Conservation (phyloP, 2,329 filamentous ascomycete genomes). For the Fusarium setosum region DNA sequence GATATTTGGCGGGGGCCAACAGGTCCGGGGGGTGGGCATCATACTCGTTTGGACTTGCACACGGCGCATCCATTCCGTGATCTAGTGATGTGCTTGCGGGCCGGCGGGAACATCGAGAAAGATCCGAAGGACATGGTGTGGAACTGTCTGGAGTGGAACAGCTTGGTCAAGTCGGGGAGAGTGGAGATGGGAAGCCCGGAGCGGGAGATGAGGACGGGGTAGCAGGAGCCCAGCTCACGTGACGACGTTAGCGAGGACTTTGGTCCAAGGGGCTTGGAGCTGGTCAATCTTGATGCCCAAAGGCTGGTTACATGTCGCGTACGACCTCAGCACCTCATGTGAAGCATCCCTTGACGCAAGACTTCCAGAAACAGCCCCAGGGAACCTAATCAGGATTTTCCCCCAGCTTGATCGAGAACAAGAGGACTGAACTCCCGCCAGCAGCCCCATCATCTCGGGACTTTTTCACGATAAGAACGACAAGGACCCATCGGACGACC, state of each 20-base stretch:
- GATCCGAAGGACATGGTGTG: constrained; percentile 9
- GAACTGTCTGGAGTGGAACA: constrained; percentile 1
- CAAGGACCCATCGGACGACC: neutral
- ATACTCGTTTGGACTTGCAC: constrained; percentile 38
- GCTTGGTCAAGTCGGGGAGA: too few species aligned
- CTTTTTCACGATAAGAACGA: neutral
- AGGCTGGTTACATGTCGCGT: too few species aligned
- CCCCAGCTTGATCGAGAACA: too few species aligned
- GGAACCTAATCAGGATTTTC: too few species aligned
- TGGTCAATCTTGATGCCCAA: too few species aligned
- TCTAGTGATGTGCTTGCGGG: constrained; percentile 36
- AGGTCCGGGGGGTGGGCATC: neutral
- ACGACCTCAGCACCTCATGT: too few species aligned
- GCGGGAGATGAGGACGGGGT: neutral
- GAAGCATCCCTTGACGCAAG: too few species aligned
- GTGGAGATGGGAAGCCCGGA: constrained; percentile 25
- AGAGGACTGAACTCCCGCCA: too few species aligned
- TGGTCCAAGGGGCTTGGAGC: too few species aligned
- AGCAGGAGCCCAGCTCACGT: neutral
- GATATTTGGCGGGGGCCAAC: neutral
- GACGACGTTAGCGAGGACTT: neutral
- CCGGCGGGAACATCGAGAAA: constrained; percentile 18
- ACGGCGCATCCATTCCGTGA: constrained; percentile 37
- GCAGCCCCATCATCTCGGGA: neutral
- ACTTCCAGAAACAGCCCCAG: too few species aligned